These are phyloP conservation scores for Collybia nuda DNA, from an alignment of 768 basidiomycete genomes.

Conservation along the genomic window DNA sequence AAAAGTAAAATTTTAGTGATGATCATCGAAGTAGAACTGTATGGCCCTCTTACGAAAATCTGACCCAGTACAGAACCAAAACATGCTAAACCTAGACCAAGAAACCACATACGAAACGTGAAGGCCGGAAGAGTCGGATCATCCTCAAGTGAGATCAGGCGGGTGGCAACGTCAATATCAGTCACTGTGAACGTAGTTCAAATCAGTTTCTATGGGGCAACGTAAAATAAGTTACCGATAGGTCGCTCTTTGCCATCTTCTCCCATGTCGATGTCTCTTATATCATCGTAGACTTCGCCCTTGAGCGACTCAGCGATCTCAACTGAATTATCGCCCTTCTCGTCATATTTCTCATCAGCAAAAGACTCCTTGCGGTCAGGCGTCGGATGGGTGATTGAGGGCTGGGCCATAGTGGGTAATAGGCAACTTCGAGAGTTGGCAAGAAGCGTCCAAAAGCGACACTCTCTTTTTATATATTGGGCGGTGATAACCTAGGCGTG, in stretches of 20 bases:
- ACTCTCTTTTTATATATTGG: no score
- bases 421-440: no score
- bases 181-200: conserved; percentile 28
- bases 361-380: no score
- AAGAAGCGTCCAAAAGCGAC: no score
- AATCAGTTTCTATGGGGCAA: background rate
- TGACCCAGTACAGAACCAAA: conserved; percentile 41
- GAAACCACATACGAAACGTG: conserved; percentile 46
- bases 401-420: no score
- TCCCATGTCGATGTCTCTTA: conserved; percentile 11
- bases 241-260: conserved; percentile 6
- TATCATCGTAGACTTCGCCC: conserved; percentile 29
- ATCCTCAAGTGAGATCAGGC: conserved; percentile 52
- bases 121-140: conserved; percentile 34
- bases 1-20: background rate
- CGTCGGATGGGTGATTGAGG: no score
- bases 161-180: conserved; percentile 43
- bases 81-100: conserved; percentile 42
- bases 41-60: conserved; percentile 28
- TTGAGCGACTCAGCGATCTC: conserved; percentile 3
- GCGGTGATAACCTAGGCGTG: no score
- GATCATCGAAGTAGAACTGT: background rate
- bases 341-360: conserved; percentile 1
- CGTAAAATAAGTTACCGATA: conserved; percentile 2
- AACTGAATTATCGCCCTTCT: background rate